Percentiles rank a stretch among this genome's conserved stretches.
These are phyloP conservation scores for Pythium myriotylum DNA, from an alignment of 352 stramenopile genomes.

Conservation along the genomic window DNA sequence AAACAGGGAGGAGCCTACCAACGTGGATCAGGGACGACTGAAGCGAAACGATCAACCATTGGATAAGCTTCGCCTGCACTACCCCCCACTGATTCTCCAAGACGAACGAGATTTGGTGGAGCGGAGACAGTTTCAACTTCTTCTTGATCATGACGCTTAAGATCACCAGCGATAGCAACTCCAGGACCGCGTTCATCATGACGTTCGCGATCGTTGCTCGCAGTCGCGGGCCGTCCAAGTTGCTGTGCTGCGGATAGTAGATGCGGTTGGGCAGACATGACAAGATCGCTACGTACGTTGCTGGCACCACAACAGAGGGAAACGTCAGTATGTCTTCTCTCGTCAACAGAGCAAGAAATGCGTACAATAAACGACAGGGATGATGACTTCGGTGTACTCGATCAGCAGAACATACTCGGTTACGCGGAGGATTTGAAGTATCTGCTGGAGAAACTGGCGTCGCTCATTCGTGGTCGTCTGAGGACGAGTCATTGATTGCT, in stretches of 20 bases:
- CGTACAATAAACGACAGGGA: conserved; percentile 36
- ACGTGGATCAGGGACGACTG: not conserved
- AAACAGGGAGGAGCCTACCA: not conserved
- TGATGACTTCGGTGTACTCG: conserved; percentile 38
- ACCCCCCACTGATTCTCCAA: conserved; percentile 1
- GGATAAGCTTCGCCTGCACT: not conserved
- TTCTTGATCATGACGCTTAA: not conserved
- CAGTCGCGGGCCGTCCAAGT: not conserved
- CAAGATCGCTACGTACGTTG: not conserved
- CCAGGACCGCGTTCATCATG: not conserved
- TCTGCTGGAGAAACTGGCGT: conserved; percentile 15
- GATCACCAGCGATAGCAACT: not conserved
- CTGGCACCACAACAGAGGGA: not conserved
- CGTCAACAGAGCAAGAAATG: not conserved
- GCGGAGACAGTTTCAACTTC: not conserved
- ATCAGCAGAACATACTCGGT: conserved; percentile 37
- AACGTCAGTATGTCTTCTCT: not conserved
- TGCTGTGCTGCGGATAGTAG: not conserved
- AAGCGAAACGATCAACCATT: not conserved
- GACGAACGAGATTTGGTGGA: conserved; percentile 1
- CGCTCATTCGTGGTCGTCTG: conserved; percentile 3
- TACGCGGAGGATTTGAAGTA: conserved; percentile 34
- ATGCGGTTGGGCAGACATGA: conserved; percentile 1
- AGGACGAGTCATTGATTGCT: too few relatives aligned
- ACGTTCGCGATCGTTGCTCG: not conserved